These are phyloP conservation scores for Platanus orientalis DNA, from an alignment of 164 flowering plant genomes.

Conservation along the genomic window DNA sequence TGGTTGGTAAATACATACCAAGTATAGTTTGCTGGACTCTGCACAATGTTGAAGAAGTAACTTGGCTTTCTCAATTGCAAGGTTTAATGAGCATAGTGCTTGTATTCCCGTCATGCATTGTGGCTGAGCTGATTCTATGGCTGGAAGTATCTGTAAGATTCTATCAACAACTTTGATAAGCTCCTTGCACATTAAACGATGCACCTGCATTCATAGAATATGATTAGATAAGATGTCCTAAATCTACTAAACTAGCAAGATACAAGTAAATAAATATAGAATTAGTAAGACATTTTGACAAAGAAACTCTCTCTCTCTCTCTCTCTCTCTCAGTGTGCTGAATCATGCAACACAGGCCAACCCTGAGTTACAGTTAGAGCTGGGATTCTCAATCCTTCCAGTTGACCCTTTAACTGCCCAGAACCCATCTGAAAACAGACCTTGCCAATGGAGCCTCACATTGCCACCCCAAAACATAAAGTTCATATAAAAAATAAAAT, in stretches of 20 bases:
- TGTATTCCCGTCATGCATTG: constrained; percentile 42
- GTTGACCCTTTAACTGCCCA: no score
- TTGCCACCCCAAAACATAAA: neutral
- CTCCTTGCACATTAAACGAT: constrained; percentile 36
- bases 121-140: constrained; percentile 54
- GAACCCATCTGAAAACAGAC: no score
- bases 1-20: constrained; percentile 34
- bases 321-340: no score
- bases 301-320: no score
- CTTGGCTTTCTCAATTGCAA: constrained; percentile 47
- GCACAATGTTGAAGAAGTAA: constrained; percentile 47
- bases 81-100: constrained; percentile 40
- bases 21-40: constrained; percentile 59
- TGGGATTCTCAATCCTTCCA: no score
- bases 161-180: constrained; percentile 33
- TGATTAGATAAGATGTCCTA: neutral
- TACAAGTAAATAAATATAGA: neutral
- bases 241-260: neutral
- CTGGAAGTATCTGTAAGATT: constrained; percentile 30
- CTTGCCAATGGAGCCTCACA: no score
- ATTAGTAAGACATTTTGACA: neutral
- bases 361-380: no score
- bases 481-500: neutral
- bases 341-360: no score
- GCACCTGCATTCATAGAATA: constrained; percentile 33